Base-by-base conservation (phyloP, 2,329 filamentous ascomycete species). In the Mycosphaerelloides madeirae region DNA sequence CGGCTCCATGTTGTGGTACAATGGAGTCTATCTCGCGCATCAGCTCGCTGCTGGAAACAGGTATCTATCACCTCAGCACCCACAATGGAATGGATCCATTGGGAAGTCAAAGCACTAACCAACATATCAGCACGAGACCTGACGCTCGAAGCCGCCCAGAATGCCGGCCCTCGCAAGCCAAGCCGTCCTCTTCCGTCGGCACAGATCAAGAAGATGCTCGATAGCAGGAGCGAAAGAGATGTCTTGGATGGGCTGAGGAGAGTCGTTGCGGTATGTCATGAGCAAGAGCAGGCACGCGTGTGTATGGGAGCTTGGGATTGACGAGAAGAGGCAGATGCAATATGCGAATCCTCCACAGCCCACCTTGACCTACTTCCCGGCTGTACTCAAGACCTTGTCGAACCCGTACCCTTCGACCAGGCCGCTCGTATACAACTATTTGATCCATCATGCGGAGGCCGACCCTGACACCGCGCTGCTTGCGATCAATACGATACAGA, bases 21-120 rank as follows among this genome's bases (percentile, higher is more conserved):
- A 98, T 98, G 93, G 93, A 98, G 79, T 95, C 91, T 16, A 89
- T 97, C 65, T 89, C 91, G 54, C 81, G 87, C 62, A 94, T 98
- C 68, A 95, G 90, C 58, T 87, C 82, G 66, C 80, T 97, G 71
- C 83, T 98, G 68, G 93, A 97, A 75, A 93, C 86, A 70, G 89
- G 91, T 95, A 77, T 62, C 78, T 58, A 48, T 14, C 28, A 16
- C 3, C 11, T 64, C 91, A 95, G 67, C 93, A 89, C 95, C 76
- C 90, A 16, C 40, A 34, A 48, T 48, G 49, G 46, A 55, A 36
- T 44, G 39, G 41, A 53, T 55, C 15, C 36, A 46, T 38, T 48
- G 46, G 48, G 48, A 53, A 31, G 32, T 52, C 12, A 37, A 34
- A 35, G 31, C 19, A 15, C 46, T 22, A 11, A 42, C 32, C 38